Percentiles rank a stretch among this genome's conserved stretches.
These are phyloP conservation scores for Cordyceps tenuipes DNA, from an alignment of 2,329 filamentous ascomycete genomes.

Conservation along the genomic window DNA sequence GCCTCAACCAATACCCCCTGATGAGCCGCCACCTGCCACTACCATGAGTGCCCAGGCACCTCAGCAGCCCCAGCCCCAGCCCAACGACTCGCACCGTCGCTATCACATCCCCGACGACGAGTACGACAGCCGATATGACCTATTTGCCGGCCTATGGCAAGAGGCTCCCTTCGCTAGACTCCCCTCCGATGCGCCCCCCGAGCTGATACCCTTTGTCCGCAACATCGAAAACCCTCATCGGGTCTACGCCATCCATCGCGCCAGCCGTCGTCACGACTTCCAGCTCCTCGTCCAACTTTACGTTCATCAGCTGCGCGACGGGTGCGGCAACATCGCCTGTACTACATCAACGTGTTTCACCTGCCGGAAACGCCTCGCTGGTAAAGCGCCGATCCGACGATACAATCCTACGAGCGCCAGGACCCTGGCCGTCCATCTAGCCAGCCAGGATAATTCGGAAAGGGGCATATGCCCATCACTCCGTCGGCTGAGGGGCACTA, in stretches of 20 bases:
- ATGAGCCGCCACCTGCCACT: conserved; percentile 4
- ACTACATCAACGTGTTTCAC: conserved; percentile 72
- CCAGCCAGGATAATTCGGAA: conserved; percentile 70
- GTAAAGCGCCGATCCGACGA: conserved; percentile 61
- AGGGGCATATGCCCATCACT: conserved; percentile 55
- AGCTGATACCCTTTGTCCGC: conserved; percentile 46
- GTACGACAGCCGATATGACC: conserved; percentile 31
- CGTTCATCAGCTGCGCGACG: conserved; percentile 71
- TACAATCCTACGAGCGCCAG: conserved; percentile 77
- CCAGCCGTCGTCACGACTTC: conserved; percentile 53
- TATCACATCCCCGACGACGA: conserved; percentile 15
- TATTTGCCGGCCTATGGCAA: conserved; percentile 53
- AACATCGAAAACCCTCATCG: conserved; percentile 53
- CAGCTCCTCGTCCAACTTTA: conserved; percentile 62
- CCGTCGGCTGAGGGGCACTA: conserved; percentile 32
- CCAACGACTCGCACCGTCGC: conserved; percentile 5
- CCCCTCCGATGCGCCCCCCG: conserved; percentile 50
- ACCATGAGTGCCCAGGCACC: conserved; percentile 12
- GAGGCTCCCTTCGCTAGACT: conserved; percentile 51
- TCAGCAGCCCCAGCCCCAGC: conserved; percentile 6
- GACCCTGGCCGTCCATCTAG: conserved; percentile 70
- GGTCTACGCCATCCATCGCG: conserved; percentile 53
- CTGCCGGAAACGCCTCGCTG: conserved; percentile 59
- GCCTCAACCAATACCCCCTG: neutral
- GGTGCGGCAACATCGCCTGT: conserved; percentile 63